Evolutionary conservation across 2,329 filamentous ascomycete species (phyloP).

Genomic region (Fusarium globosum): DNA sequence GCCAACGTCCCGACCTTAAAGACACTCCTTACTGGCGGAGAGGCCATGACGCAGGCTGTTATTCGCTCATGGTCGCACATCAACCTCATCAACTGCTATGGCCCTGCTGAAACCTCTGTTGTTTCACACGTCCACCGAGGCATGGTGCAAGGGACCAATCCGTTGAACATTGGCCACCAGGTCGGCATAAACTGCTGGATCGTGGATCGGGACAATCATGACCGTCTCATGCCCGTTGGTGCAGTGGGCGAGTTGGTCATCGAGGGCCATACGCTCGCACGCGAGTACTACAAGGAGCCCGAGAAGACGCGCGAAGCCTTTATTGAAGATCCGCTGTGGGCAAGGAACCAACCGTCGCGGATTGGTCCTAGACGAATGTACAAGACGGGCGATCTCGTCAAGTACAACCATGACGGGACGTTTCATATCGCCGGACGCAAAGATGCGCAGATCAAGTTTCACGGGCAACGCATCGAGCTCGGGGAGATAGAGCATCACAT

Average conservation of each 20-base stretch:
- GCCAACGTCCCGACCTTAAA: slow-evolving; percentile 30
- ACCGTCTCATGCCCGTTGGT: slow-evolving; percentile 47
- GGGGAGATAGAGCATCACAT: slow-evolving; percentile 48
- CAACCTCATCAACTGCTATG: slow-evolving; percentile 40
- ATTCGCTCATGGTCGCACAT: slow-evolving; percentile 40
- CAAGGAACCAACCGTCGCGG: not conserved
- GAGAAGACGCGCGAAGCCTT: slow-evolving; percentile 49
- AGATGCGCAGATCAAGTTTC: slow-evolving; percentile 49
- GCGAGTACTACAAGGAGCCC: slow-evolving; percentile 60
- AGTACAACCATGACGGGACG: slow-evolving; percentile 43
- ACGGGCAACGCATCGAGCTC: slow-evolving; percentile 49
- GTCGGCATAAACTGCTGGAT: slow-evolving; percentile 43
- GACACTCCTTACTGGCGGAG: slow-evolving; percentile 40
- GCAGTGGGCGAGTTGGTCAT: slow-evolving; percentile 51
- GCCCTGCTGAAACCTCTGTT: slow-evolving; percentile 39
- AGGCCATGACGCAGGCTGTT: slow-evolving; percentile 39
- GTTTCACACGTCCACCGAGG: slow-evolving; percentile 31
- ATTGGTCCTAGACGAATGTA: slow-evolving; percentile 15
- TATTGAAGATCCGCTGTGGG: slow-evolving; percentile 36
- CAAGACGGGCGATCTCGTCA: slow-evolving; percentile 41
- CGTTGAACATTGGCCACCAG: slow-evolving; percentile 35
- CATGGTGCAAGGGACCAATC: slow-evolving; percentile 32
- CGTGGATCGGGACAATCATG: slow-evolving; percentile 40
- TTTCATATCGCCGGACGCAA: slow-evolving; percentile 43
- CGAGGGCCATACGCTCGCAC: slow-evolving; percentile 55